Evolutionary conservation across 176 grass and related monocot genomes (phyloP), one percentile per base, ranked within the genome.

Genomic region (Ensete ventricosum): DNA sequence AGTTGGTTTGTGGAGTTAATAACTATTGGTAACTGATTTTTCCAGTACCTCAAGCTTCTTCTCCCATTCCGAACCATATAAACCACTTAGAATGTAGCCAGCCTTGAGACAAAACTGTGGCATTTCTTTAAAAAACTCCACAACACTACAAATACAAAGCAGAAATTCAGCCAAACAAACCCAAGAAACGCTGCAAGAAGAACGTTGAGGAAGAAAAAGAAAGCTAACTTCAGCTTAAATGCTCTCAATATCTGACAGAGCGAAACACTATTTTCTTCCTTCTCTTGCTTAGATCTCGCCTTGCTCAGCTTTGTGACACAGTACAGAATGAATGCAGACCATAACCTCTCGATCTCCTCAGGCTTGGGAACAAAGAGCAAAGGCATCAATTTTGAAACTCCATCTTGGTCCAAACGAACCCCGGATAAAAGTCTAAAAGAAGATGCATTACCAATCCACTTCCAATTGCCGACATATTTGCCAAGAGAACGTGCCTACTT

Each of bases 31-130:
- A 69, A 69, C n/a, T 74, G 49, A 81, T 75, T 43, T 62, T 64
- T 49, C 50, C 21, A 64, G 71, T 91, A 99, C 95, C 95, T 94
- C 90, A 67, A 99, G 95, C 72, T 51, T 82, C 76, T 89, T 94
- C 83, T 99, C 90, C 90, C 95, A 99, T 72, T 93, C 86, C 78
- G 90, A 93, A 77, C 95, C 95, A 85, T 89, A 99, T 5, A 91
- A 67, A 23, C 84, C 90, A 71, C 58, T 64, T 24, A 99, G 65
- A 81, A 93, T 63, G 43, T 82, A 83, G 49, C 82, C 84, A 78
- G 81, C 84, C 87, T 99, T 99, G 52, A 91, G 64, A 88, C 95
- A 94, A 82, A 99, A 99, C 83, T 99, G 95, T 20, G 86, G 90
- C 77, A 99, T 85, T 81, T 94, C 95, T 75, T 94, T 94, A 76